Percentiles rank a stretch among this genome's conserved stretches.
Conservation (phyloP, 768 basidiomycete species). For the Amanita exitialis region DNA sequence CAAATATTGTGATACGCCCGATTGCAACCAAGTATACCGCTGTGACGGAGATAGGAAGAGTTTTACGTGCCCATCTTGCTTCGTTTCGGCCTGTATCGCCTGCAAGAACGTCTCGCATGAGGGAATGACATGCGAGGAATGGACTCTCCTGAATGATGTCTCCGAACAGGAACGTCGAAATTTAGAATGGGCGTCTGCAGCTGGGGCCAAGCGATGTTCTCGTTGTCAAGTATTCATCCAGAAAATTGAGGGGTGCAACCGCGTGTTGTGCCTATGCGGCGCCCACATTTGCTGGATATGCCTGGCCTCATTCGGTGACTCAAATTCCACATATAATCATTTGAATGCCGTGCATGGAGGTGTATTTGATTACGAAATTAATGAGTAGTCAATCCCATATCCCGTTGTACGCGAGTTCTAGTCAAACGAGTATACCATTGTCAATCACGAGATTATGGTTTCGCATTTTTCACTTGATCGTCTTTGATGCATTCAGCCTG, state of each 20-base stretch:
- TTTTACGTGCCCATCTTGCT: conserved; percentile 45
- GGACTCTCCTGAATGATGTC: conserved; percentile 20
- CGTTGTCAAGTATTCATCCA: conserved; percentile 33
- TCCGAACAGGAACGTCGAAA: conserved; percentile 32
- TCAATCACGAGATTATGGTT: not conserved
- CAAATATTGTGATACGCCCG: conserved; percentile 43
- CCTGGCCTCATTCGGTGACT: conserved; percentile 25
- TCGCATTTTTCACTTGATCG: conserved; percentile 64
- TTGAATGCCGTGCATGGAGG: conserved; percentile 24
- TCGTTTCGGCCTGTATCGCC: conserved; percentile 33
- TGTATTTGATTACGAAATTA: conserved; percentile 13
- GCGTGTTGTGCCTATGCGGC: conserved; percentile 40
- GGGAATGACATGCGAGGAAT: conserved; percentile 38
- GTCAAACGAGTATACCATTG: not conserved
- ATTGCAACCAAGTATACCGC: conserved; percentile 40
- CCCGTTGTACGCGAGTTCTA: not conserved
- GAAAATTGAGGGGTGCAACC: conserved; percentile 46
- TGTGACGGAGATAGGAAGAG: conserved; percentile 8
- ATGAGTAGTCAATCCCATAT: not conserved
- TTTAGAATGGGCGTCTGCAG: conserved; percentile 25
- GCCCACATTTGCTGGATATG: conserved; percentile 51
- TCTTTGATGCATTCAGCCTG: conserved; percentile 78
- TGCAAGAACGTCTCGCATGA: conserved; percentile 42
- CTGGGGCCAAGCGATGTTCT: conserved; percentile 38
- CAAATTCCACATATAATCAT: conserved; percentile 19